Conservation (phyloP, 2,329 filamentous ascomycete species). For the Xylariomycetidae sp. region DNA sequence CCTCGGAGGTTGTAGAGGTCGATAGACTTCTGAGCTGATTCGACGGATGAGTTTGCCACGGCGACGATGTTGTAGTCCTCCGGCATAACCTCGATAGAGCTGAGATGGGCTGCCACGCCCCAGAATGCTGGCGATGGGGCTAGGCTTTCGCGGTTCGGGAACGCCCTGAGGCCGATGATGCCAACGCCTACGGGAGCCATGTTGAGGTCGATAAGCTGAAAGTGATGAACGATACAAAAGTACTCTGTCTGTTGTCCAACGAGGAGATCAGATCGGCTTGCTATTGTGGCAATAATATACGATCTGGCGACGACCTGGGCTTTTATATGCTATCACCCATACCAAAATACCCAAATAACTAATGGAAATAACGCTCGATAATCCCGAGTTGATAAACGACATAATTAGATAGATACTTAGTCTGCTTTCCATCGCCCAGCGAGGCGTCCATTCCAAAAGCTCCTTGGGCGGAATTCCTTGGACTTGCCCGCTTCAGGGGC, state of each 20-base stretch:
- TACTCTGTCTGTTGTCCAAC: background rate
- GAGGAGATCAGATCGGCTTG: background rate
- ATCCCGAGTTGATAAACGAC: no score
- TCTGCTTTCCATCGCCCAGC: no score
- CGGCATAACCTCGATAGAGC: slow-evolving; percentile 24
- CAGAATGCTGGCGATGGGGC: slow-evolving; percentile 20
- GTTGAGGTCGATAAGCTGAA: no score
- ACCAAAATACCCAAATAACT: no score
- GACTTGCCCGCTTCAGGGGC: no score
- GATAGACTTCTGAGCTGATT: slow-evolving; percentile 38
- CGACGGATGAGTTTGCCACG: slow-evolving; percentile 41
- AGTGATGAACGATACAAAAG: background rate
- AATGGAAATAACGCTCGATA: no score
- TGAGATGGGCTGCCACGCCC: slow-evolving; percentile 33
- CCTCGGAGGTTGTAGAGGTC: slow-evolving; percentile 31
- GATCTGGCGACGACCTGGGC: no score
- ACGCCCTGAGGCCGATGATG: slow-evolving; percentile 17
- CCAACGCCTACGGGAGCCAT: slow-evolving; percentile 25
- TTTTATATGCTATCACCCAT: no score
- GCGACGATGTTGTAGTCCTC: slow-evolving; percentile 42
- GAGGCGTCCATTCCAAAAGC: no score
- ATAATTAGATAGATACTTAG: no score
- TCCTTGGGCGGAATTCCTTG: no score
- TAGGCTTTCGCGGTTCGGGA: background rate
- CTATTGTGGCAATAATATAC: no score